Percentiles rank a stretch among this genome's conserved stretches.
phyloP scores from a whole-genome alignment of 2,329 filamentous ascomycete species.

The Botrytis elliptica region DNA sequence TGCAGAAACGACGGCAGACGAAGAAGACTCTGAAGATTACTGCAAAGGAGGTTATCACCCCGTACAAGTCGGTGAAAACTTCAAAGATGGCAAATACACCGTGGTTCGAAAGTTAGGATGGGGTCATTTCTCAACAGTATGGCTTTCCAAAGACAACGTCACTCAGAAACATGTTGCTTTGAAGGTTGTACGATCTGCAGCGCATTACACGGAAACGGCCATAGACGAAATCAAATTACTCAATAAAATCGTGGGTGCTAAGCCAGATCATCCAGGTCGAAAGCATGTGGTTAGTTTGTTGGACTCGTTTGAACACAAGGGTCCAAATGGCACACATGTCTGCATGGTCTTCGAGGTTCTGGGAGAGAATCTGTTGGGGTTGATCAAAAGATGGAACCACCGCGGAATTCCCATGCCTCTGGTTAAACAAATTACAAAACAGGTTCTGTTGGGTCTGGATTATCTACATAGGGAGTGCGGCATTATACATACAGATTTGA shows the following conservation, averaged over 20 bases:
- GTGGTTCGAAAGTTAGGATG: constrained; percentile 95
- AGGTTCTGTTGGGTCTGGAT: constrained; percentile 91
- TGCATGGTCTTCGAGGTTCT: constrained; percentile 99
- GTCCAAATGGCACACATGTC: constrained; percentile 91
- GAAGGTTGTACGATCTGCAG: constrained; percentile 95
- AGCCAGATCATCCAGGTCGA: constrained; percentile 89
- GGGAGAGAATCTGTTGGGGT: constrained; percentile 87
- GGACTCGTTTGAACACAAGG: constrained; percentile 97
- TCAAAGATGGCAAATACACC: constrained; percentile 96
- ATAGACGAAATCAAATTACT: constrained; percentile 98
- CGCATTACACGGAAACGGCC: constrained; percentile 98
- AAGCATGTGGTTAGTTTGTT: constrained; percentile 94
- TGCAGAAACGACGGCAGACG: constrained; percentile 90
- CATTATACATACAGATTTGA: constrained; percentile 97
- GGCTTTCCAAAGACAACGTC: constrained; percentile 76
- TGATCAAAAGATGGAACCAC: constrained; percentile 99
- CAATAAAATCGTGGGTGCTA: constrained; percentile 93
- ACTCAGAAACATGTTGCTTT: constrained; percentile 93
- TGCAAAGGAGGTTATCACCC: constrained; percentile 99
- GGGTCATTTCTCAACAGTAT: constrained; percentile 99
- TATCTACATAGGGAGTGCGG: constrained; percentile 97
- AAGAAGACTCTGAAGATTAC: constrained; percentile 98
- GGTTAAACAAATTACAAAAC: constrained; percentile 98
- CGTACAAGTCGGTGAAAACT: constrained; percentile 89
- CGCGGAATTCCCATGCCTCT: constrained; percentile 93